These are phyloP conservation scores for Hygrophorus pudorinus DNA, from an alignment of 768 basidiomycete genomes.

Conservation along the genomic window DNA sequence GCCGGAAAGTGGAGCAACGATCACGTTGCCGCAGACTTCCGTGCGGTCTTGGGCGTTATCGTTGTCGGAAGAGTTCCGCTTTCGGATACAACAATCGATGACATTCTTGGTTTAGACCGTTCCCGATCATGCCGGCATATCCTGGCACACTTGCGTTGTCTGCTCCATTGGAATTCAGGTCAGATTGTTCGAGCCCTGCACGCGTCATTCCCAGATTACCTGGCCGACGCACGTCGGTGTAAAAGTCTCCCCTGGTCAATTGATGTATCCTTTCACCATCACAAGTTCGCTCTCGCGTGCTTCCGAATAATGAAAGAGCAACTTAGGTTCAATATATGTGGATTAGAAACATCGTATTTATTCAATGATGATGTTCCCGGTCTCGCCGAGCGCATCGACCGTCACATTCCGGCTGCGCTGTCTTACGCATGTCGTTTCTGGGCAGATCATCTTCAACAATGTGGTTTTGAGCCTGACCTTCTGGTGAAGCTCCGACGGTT, in stretches of 20 bases:
- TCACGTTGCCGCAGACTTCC: background rate
- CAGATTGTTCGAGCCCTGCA: constrained; percentile 17
- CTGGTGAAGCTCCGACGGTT: constrained; percentile 12
- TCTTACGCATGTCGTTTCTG: constrained; percentile 28
- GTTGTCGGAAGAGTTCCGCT: constrained; percentile 3
- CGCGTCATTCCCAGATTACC: constrained; percentile 24
- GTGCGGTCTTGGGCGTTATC: background rate
- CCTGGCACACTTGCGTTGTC: background rate
- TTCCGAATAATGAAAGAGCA: constrained; percentile 20
- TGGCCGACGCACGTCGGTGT: constrained; percentile 16
- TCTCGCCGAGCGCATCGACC: constrained; percentile 10
- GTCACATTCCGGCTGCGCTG: constrained; percentile 18
- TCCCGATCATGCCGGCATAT: background rate
- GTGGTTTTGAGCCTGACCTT: constrained; percentile 4
- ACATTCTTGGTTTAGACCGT: background rate
- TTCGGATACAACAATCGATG: constrained; percentile 1
- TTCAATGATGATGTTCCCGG: constrained; percentile 18
- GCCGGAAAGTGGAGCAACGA: background rate
- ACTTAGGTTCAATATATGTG: constrained; percentile 30
- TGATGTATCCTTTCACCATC: constrained; percentile 10
- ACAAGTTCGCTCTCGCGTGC: constrained; percentile 13
- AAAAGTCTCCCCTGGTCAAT: constrained; percentile 16
- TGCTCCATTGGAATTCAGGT: background rate
- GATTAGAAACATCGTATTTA: constrained; percentile 22
- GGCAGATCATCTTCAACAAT: constrained; percentile 19